A percentile compares a stretch with the other conserved stretches of the same genome.
Conservation (phyloP, 768 basidiomycete genomes). For the Pleurotus ostreatus region DNA sequence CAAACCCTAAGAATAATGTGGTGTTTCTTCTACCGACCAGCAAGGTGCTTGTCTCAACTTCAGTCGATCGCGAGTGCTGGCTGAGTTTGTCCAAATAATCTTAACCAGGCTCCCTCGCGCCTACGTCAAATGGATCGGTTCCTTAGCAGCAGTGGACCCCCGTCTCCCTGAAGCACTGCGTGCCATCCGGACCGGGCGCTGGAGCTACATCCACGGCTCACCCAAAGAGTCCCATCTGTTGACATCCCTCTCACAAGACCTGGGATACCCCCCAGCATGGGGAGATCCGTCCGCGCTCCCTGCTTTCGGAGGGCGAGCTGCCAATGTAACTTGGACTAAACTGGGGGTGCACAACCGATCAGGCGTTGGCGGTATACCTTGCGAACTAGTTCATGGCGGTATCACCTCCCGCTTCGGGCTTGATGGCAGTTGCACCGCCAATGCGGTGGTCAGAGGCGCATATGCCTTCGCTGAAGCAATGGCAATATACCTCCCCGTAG, state of each 20-base stretch:
- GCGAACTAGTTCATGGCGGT: conserved; percentile 68
- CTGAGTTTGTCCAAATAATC: neutral
- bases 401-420: conserved; percentile 43
- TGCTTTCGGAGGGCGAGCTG: conserved; percentile 52
- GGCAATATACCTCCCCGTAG: conserved; percentile 67
- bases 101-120: conserved; percentile 49
- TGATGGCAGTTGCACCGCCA: conserved; percentile 52
- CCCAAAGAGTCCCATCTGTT: conserved; percentile 36
- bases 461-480: conserved; percentile 62
- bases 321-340: conserved; percentile 49
- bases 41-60: conserved; percentile 38
- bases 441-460: conserved; percentile 47
- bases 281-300: conserved; percentile 60
- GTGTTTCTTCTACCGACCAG: conserved; percentile 81
- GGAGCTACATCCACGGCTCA: conserved; percentile 53
- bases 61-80: too few relatives aligned
- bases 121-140: conserved; percentile 76
- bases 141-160: conserved; percentile 63
- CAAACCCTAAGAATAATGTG: conserved; percentile 67
- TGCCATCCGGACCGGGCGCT: conserved; percentile 46
- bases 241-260: conserved; percentile 41
- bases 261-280: conserved; percentile 60
- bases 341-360: conserved; percentile 49
- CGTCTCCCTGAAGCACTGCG: conserved; percentile 54
- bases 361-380: conserved; percentile 69